Base-by-base conservation (phyloP, 257 asterid species). In the Pogostemon cablin region DNA sequence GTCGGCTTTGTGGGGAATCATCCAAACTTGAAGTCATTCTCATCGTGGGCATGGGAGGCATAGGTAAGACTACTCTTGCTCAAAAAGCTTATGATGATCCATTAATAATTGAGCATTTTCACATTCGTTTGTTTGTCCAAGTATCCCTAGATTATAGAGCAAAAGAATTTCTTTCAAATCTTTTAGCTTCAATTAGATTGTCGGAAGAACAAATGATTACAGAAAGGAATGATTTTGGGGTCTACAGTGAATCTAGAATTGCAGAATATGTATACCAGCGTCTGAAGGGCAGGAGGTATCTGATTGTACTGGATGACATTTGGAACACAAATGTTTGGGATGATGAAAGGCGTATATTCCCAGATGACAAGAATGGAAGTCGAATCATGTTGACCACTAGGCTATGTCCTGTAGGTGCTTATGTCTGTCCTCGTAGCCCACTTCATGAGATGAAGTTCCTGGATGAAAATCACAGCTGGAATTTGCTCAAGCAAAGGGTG, bases 1-100 rank as follows among this genome's bases (percentile, higher is more conserved):
- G 9, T 4, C 46, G 55, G 40, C 71, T 75, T 37, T 75, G 72
- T 56, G 66, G 48, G 38, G 43, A 46, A 10, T 52, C 68, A 4
- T 38, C 67, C 6, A 59, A 44, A n/a, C 80, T 69, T 37, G 68
- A 32, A 17, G 35, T 63, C 57, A 25, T 76, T 49, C 69, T 73
- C 3, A 64, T 76, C 9, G 34, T 6, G 0, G 80, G 80, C 0
- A 76, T 69, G 76, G 80, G 80, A 9, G 80, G 77, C 0, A 76
- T 70, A 0, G 80, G 77, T 43, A 76, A 70, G 62, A 63, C 80
- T 2, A 76, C 80, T 39, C 72, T 76, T 11, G 73, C 80, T 47
- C 57, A 41, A 38, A 54, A 47, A 8, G 66, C 75, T 42, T 70
- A 62, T 11, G 9, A 69, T 32, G 25, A 20, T 20, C 25, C 25